A percentile compares a stretch with the other conserved stretches of the same genome.
phyloP scores from a whole-genome alignment of 1,284 basidiomycete genomes.

The Phaffia rhodozyma region DNA sequence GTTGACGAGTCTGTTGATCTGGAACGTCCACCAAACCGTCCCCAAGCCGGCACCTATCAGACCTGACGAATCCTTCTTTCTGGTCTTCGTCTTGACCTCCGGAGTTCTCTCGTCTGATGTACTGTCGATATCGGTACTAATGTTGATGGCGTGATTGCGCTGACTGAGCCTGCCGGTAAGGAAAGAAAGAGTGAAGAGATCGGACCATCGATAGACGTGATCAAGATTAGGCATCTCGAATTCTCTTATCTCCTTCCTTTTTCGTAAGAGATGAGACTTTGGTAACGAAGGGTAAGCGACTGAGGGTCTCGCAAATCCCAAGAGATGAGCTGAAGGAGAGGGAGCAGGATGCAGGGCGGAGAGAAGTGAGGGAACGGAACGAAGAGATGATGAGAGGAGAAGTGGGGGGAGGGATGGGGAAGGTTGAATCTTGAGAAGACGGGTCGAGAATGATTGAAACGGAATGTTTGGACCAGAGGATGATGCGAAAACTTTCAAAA shows the following conservation, averaged over 20 bases:
- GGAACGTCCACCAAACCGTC: constrained; percentile 12
- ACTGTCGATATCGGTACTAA: neutral
- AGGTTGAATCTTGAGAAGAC: neutral
- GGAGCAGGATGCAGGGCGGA: neutral
- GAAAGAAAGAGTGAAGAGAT: neutral
- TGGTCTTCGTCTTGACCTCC: neutral
- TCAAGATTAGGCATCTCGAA: too few species aligned
- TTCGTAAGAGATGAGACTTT: neutral
- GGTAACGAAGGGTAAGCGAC: constrained; percentile 7
- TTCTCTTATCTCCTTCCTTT: too few species aligned
- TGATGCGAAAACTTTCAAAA: constrained; percentile 1
- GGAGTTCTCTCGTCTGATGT: neutral
- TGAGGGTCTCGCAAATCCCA: constrained; percentile 9
- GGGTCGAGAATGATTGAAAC: neutral
- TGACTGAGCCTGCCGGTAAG: neutral
- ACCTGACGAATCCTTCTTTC: neutral
- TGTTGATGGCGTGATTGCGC: neutral
- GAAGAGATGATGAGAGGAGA: constrained; percentile 13
- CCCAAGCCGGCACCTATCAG: constrained; percentile 7
- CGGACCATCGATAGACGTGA: neutral
- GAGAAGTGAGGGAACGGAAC: neutral
- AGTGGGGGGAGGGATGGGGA: neutral
- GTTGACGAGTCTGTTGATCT: constrained; percentile 9
- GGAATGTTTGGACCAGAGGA: constrained; percentile 4
- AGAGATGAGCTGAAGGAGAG: neutral